phyloP scores from a whole-genome alignment of 345 rosid species.

The Hibiscus mutabilis region DNA sequence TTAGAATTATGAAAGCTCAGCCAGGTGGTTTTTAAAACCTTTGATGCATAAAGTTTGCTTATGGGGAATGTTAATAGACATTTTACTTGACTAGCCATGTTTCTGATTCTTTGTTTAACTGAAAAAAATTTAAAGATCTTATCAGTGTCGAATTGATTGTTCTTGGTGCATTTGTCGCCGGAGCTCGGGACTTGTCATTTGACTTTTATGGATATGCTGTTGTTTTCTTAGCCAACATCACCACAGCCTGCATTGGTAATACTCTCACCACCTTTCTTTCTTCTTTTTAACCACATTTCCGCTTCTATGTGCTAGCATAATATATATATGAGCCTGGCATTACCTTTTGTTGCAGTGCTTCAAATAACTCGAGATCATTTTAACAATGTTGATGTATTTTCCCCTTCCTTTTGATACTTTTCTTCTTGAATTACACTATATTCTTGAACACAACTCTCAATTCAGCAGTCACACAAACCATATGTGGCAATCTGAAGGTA shows the following conservation, averaged over 20 bases:
- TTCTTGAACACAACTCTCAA: constrained; percentile 96
- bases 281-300: not conserved
- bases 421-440: constrained; percentile 90
- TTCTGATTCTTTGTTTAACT: constrained; percentile 37
- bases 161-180: constrained; percentile 88
- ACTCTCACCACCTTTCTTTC: not conserved
- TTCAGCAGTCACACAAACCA: constrained; percentile 92
- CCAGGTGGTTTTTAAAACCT: not conserved
- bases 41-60: not conserved
- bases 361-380: not conserved
- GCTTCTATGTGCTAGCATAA: constrained; percentile 9
- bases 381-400: not conserved
- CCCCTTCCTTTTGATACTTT: constrained; percentile 41
- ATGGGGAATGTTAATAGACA: constrained; percentile 5
- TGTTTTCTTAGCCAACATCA: constrained; percentile 79
- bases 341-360: not conserved
- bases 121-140: constrained; percentile 40
- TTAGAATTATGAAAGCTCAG: not conserved
- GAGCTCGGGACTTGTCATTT: constrained; percentile 93
- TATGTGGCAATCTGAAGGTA: constrained; percentile 97
- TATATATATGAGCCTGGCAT: not conserved
- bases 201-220: constrained; percentile 84
- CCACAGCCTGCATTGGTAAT: constrained; percentile 80
- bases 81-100: constrained; percentile 16
- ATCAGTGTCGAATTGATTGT: constrained; percentile 86